Conservation (phyloP, 164 flowering plant genomes). For the Berberis vulgaris region DNA sequence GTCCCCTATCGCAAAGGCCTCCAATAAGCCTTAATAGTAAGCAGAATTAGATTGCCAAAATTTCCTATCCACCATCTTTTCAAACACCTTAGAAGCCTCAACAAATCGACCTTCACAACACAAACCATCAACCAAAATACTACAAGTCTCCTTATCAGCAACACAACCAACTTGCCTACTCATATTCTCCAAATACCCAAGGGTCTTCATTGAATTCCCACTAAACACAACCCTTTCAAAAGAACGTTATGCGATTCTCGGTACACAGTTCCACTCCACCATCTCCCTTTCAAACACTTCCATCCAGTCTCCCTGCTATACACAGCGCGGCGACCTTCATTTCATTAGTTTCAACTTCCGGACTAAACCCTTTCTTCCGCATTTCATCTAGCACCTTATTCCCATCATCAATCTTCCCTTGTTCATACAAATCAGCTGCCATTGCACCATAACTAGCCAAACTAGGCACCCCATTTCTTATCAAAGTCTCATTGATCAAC, state of each 20-base stretch:
- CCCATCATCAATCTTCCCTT: constrained; percentile 3
- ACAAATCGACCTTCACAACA: constrained; percentile 43
- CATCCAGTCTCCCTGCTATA: constrained; percentile 1
- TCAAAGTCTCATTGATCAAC: neutral
- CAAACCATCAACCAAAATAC: constrained; percentile 43
- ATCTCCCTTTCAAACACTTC: constrained; percentile 5
- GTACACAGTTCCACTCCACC: constrained; percentile 3
- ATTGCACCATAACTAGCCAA: constrained; percentile 7
- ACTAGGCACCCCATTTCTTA: constrained; percentile 5
- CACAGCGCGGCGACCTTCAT: neutral
- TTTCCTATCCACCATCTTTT: constrained; percentile 17
- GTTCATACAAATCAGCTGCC: constrained; percentile 4
- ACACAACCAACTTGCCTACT: constrained; percentile 44
- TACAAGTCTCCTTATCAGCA: constrained; percentile 42
- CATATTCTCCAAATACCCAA: constrained; percentile 19
- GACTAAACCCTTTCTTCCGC: neutral
- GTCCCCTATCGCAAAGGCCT: neutral
- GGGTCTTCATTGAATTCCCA: constrained; percentile 27
- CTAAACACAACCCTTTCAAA: neutral
- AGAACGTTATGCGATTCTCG: neutral
- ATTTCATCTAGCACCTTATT: constrained; percentile 3
- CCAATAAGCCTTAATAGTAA: constrained; percentile 1
- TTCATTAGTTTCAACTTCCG: neutral
- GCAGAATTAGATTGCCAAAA: constrained; percentile 24
- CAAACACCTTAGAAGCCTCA: constrained; percentile 35